Base-by-base conservation (phyloP, 345 rosid genomes). In the Psidium friedrichsthalianum region DNA sequence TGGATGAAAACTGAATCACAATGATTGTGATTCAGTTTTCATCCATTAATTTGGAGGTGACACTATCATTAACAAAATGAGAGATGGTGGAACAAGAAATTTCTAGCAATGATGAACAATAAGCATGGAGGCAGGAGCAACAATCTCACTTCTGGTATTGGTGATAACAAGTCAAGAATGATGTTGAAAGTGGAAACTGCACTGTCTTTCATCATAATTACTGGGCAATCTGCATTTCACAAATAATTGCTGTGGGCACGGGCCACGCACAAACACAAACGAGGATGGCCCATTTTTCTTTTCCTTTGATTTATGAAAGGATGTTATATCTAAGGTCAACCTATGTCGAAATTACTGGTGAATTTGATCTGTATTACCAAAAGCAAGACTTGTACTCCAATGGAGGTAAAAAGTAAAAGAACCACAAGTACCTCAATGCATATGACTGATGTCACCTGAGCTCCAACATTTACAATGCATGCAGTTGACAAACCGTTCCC, bases 401-500 rank as follows among this genome's bases (percentile, higher is more conserved):
- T 5, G 47, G 42, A 27, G 25, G 42, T 4, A 15, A 52, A 55
- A 82, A 29, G 25, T 27, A 52, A 82, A 20, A 82, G 55, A 52
- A 55, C 74, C 51, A 82, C 58, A 87, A 55, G 85, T 93, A 96
- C 98, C 99, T 96, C 99, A 53, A 97, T 82, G 83, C 99, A 97
- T 86, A 95, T 90, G 56, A 97, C 92, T 25, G 98, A 92, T 80
- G 96, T 92, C 87, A 92, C 94, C 89, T 97, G 98, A 85, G 98
- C 96, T 87, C 99, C 99, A 83, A 97, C 86, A 86, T 93, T 97
- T 83, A 97, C 98, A 64, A 97, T 90, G 87, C 99, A 97, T 74
- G 98, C 95, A 9, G 96, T 97, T 21, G 98, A 92, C 85, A 97
- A 90, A 57, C 98, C 98, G 76, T 96, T 97, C 85, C 99, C 98